These are phyloP conservation scores for Penicillium steckii DNA, from an alignment of 495 filamentous ascomycete species.

Conservation along the genomic window DNA sequence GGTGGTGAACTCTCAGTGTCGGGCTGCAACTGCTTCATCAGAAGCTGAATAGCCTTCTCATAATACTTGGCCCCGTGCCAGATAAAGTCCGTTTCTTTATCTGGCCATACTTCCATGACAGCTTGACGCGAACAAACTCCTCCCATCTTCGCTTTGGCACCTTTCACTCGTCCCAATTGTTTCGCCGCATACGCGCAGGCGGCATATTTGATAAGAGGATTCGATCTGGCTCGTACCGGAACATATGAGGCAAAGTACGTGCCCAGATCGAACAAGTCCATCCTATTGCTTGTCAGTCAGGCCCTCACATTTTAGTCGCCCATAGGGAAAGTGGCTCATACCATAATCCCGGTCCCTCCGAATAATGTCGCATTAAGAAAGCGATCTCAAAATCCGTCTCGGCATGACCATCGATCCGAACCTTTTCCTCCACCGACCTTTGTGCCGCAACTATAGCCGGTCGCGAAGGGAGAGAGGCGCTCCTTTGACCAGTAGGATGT, in stretches of 20 bases:
- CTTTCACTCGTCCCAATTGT: slow-evolving; percentile 55
- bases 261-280: slow-evolving; percentile 62
- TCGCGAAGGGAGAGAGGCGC: slow-evolving; percentile 29
- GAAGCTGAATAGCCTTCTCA: slow-evolving; percentile 60
- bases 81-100: slow-evolving; percentile 49
- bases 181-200: slow-evolving; percentile 63
- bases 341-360: slow-evolving; percentile 59
- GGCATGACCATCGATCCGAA: slow-evolving; percentile 24
- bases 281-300: slow-evolving; percentile 42
- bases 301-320: background rate
- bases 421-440: slow-evolving; percentile 15
- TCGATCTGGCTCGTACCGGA: slow-evolving; percentile 54
- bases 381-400: slow-evolving; percentile 56
- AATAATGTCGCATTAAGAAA: slow-evolving; percentile 62
- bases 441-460: slow-evolving; percentile 17
- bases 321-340: no score
- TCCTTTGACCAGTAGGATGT: slow-evolving; percentile 31
- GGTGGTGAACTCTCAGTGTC: slow-evolving; percentile 39
- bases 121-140: slow-evolving; percentile 49
- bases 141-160: slow-evolving; percentile 47
- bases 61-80: slow-evolving; percentile 62
- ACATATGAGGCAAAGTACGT: slow-evolving; percentile 60
- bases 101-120: slow-evolving; percentile 51
- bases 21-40: slow-evolving; percentile 57
- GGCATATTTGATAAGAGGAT: slow-evolving; percentile 58